Base-by-base conservation (phyloP, 352 stramenopile species). In the Blastocystis sp. region DNA sequence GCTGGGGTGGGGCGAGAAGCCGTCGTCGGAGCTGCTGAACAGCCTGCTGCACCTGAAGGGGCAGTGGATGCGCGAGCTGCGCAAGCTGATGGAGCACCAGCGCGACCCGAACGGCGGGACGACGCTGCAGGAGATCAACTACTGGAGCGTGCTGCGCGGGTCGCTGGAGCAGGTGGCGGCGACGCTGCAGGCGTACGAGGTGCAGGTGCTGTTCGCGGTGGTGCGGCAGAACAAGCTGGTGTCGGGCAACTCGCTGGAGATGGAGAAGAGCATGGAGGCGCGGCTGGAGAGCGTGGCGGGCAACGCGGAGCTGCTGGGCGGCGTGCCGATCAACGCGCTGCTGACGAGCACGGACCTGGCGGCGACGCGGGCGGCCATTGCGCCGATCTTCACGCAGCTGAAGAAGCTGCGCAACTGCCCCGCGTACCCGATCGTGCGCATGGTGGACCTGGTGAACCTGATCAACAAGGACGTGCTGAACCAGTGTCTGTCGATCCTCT, bases 11-110 rank as follows among this genome's bases (percentile, higher is more conserved):
- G 90, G 42, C 74, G 91, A 87, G 87, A 91, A 77, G 81, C 48
- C 64, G 42, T 82, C 14, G 66, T 89, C 40, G 17, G 87, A 66
- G 76, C 91, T 76, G 78, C 89, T 65, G 88, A 91, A 65, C 90
- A 89, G 60, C 63, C 91, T 71, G 91, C 90, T 79, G 57, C 62
- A 71, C 87, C 91, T 34, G 89, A 92, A 87, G 68, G 91, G 54
- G 92, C 93, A 45, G 94, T 98, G 95, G 95, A 95, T 97, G 87
- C 96, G 95, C 89, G 95, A 98, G 89, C 97, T 97, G 63, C 94
- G 97, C 89, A 96, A 96, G 91, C 94, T 97, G 60, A 97, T 94
- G 14, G 91, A 92, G 10, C 91, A 97, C 2, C 92, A 95, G 40
- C 69, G 87, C 14, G 89, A 92, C 43, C 93, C 93, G n/a, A 87